Evolutionary conservation across 257 asterid genomes (phyloP).

Genomic region (Pogostemon cablin): DNA sequence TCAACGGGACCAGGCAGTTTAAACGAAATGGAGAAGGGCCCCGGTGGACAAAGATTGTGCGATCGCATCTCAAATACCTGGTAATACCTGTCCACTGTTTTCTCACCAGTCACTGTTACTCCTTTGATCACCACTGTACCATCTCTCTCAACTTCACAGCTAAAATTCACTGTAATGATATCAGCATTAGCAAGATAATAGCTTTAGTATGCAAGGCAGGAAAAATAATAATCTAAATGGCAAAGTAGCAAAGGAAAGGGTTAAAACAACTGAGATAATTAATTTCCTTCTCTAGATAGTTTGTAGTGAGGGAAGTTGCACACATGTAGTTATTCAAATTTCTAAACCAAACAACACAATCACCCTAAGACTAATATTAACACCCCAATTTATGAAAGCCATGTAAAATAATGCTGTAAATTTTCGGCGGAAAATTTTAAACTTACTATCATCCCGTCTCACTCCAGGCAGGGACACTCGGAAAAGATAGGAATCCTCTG

Average conservation of each 20-base stretch:
- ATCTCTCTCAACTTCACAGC: constrained; percentile 75
- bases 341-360: neutral
- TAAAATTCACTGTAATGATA: constrained; percentile 61
- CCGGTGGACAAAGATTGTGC: constrained; percentile 79
- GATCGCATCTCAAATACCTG: constrained; percentile 75
- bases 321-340: neutral
- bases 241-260: neutral
- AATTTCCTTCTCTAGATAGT: neutral
- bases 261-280: neutral
- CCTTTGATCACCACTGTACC: constrained; percentile 76
- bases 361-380: neutral
- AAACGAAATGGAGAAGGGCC: constrained; percentile 72
- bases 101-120: constrained; percentile 65
- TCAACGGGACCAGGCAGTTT: constrained; percentile 87
- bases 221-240: neutral
- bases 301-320: neutral
- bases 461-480: constrained; percentile 95
- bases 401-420: neutral
- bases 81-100: constrained; percentile 44
- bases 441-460: constrained; percentile 81
- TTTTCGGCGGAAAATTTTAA: neutral
- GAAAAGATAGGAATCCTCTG: constrained; percentile 71
- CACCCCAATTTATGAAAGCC: neutral
- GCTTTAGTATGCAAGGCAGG: constrained; percentile 5
- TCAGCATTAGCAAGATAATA: constrained; percentile 4